Evolutionary conservation across 768 basidiomycete species (phyloP).

Genomic region (Psilocybe cubensis): DNA sequence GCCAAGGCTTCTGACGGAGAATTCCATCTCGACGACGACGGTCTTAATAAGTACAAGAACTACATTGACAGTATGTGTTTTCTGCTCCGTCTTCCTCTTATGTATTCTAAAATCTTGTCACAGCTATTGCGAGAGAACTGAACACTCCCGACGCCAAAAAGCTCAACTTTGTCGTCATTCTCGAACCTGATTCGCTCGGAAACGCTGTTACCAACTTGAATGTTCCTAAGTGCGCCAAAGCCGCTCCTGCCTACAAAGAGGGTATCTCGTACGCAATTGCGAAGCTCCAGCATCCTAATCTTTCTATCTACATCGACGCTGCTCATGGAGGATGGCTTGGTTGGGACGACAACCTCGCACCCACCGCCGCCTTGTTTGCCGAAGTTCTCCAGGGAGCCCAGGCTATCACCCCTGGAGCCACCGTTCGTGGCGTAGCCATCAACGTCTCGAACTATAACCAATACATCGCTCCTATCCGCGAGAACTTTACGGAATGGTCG

Average conservation of each 20-base stretch:
- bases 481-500: constrained; percentile 26
- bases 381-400: constrained; percentile 31
- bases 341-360: constrained; percentile 33
- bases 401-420: constrained; percentile 25
- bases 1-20: constrained; percentile 37
- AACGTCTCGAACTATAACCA: constrained; percentile 40
- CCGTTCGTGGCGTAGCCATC: constrained; percentile 34
- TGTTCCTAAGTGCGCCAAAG: constrained; percentile 33
- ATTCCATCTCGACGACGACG: constrained; percentile 28
- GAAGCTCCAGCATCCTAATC: constrained; percentile 28
- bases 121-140: constrained; percentile 21
- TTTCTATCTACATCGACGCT: constrained; percentile 34
- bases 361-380: constrained; percentile 30
- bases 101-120: neutral
- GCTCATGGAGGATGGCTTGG: constrained; percentile 39
- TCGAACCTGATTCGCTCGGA: constrained; percentile 38
- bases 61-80: constrained; percentile 27
- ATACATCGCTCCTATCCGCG: constrained; percentile 25
- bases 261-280: constrained; percentile 31
- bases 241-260: constrained; percentile 30
- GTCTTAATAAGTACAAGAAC: constrained; percentile 32
- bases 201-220: constrained; percentile 33
- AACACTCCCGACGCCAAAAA: constrained; percentile 19
- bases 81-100: neutral
- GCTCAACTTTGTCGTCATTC: constrained; percentile 28